Base-by-base conservation (phyloP, 441 rosid genomes). In the Aleurites moluccanus region DNA sequence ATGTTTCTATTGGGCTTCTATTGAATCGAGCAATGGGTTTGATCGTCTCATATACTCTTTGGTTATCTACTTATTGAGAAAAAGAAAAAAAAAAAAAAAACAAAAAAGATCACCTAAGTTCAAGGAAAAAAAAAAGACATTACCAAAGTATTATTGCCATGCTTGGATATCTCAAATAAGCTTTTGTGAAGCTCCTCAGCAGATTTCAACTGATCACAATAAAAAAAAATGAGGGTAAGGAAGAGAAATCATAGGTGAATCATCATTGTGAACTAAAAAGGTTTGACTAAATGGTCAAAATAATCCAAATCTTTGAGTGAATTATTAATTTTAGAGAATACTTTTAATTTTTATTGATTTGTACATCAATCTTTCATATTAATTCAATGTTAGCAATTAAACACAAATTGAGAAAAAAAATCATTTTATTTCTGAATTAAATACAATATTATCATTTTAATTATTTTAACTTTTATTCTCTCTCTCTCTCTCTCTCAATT, bases 131-230 rank as follows among this genome's bases (percentile, higher is more conserved):
- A 72, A 27, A 20, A 30, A 13, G 9, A 63, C 49, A 74, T 75
- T 78, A 79, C 77, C 81, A 44, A 38, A 69, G 75, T n/a, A 74
- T 71, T 57, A 72, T 50, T 47, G 56, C 68, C 77, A 69, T 49
- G 33, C 67, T 65, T 74, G 55, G 68, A 77, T 57, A 77, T 72
- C 64, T 78, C 73, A 61, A 76, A 74, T 70, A 73, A 47, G 64
- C 78, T 75, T 67, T 81, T 70, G 35, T 47, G 64, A 62, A 75
- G 78, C 70, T 80, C 83, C 76, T 85, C 79, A 1, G 73, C 61
- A 30, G 76, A 73, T 69, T 76, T 78, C 71, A 86, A 70, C 88
- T 83, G 78, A 75, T 77, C 56, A 81, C 73, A 68, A 27, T 35
- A 78, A 20, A 57, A 78, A 20, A 57, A 70, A 52, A 63, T 15